These are phyloP conservation scores for Pichia cephalocereana DNA, from an alignment of 805 yeast species.

Conservation along the genomic window DNA sequence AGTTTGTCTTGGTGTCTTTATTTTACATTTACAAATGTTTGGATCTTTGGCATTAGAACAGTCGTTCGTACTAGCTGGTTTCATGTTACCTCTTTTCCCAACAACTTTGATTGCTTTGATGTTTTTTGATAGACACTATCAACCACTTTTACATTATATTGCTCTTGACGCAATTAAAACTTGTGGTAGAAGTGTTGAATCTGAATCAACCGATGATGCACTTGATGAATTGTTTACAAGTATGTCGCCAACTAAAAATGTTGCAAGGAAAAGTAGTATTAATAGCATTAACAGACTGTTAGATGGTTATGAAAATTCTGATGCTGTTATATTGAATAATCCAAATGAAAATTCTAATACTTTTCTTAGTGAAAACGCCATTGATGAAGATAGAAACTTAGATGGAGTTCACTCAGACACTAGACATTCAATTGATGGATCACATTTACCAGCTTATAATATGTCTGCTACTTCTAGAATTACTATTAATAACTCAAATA, in stretches of 20 bases:
- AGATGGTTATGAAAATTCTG: constrained; percentile 11
- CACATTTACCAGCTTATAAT: not conserved
- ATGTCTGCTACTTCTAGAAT: not conserved
- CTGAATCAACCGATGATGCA: constrained; percentile 13
- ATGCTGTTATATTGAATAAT: constrained; percentile 10
- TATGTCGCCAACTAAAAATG: constrained; percentile 1
- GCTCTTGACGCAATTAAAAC: constrained; percentile 50
- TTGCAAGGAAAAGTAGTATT: constrained; percentile 7
- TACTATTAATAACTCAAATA: not conserved
- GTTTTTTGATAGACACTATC: constrained; percentile 45
- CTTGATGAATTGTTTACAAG: constrained; percentile 10
- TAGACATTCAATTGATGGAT: not conserved
- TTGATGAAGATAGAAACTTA: not conserved
- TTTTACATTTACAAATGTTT: constrained; percentile 54
- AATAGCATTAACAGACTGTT: constrained; percentile 8
- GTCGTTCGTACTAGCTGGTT: constrained; percentile 39
- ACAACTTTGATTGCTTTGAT: constrained; percentile 36
- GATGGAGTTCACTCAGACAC: not conserved
- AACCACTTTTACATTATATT: constrained; percentile 45
- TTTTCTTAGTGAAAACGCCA: not conserved
- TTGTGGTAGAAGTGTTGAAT: constrained; percentile 24
- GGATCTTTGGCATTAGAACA: constrained; percentile 56
- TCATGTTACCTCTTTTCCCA: constrained; percentile 41
- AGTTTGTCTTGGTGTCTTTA: constrained; percentile 43
- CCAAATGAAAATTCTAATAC: constrained; percentile 1